Base-by-base conservation (phyloP, 139 green algal species). In the Mesotaenium endlicherianum region DNA sequence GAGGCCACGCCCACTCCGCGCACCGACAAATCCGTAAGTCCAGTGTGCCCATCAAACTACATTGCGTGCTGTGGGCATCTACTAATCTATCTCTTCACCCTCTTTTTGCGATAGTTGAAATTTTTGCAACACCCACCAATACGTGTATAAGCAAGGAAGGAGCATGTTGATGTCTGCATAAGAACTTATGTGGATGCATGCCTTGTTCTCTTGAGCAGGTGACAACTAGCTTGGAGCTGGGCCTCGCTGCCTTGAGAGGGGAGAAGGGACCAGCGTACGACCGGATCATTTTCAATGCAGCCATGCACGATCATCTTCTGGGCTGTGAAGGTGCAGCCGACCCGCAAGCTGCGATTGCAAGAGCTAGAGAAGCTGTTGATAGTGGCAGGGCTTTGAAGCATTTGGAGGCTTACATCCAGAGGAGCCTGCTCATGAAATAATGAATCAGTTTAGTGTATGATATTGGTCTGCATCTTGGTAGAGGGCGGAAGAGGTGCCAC, bases 271-370 rank as follows among this genome's bases (percentile, higher is more conserved):
- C 77, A 16, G 77, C 58, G 30, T 84, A 84, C 30, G 77, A 84
- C 55, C 69, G 77, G 30, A 77, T 84, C 34, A 58, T 84, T 17
- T 84, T 84, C 77, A 84, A 84, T 31, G 77, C 77, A n/a, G 77
- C 57, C 1, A 38, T 84, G 77, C n/a, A 40, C n/a, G 77, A 84
- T 26, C 77, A 84, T 42, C 77, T 84, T 2, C 57, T 84, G 43
- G 77, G 77, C 58, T 84, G 55, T 6, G 57, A 45, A 17, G 77
- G 30, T 30, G 77, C 77, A 0, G 20, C 30, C 17, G 77, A 77
- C 17, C 55, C 58, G 31, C 20, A 17, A 34, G 77, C 39, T 17
- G 77, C 77, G 4, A 38, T 84, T 58, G 60, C 79, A 38, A 78
- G 77, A 17, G 77, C 77, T n/a, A 84, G 57, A 44, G 77, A 84